A percentile compares a stretch with the other conserved stretches of the same genome.
Conservation (phyloP, 192 early-diverging fungal genomes). For the Podila minutissima region DNA sequence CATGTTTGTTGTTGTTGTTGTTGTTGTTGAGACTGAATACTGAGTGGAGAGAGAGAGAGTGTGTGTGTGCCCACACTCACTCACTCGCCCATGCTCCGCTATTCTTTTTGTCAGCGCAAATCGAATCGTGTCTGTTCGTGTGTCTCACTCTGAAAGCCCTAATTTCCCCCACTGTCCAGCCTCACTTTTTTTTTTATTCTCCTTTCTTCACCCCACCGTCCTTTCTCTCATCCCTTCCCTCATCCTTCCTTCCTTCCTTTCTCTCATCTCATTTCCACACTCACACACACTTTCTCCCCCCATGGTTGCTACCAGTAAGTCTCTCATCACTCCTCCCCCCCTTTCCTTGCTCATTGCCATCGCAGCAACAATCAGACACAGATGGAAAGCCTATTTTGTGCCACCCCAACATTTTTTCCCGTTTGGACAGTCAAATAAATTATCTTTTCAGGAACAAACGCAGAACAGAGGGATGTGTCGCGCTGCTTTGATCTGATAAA, state of each 20-base stretch:
- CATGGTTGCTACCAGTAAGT: conserved; percentile 22
- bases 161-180: neutral
- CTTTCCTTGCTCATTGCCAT: neutral
- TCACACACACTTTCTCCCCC: neutral
- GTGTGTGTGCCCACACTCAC: no score
- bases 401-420: neutral
- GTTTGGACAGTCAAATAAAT: no score
- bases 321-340: neutral
- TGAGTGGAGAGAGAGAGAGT: no score
- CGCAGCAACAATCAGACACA: neutral
- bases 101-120: no score
- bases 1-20: no score
- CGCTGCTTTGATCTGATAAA: no score
- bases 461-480: no score
- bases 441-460: no score
- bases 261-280: neutral
- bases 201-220: neutral
- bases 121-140: no score
- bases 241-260: neutral
- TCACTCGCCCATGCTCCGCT: no score
- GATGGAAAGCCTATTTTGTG: neutral
- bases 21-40: no score
- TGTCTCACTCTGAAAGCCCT: no score
- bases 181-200: neutral
- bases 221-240: neutral